Percentiles rank a stretch among this genome's conserved stretches.
Conservation (phyloP, 768 basidiomycete genomes). For the Clitopilus passeckerianus region DNA sequence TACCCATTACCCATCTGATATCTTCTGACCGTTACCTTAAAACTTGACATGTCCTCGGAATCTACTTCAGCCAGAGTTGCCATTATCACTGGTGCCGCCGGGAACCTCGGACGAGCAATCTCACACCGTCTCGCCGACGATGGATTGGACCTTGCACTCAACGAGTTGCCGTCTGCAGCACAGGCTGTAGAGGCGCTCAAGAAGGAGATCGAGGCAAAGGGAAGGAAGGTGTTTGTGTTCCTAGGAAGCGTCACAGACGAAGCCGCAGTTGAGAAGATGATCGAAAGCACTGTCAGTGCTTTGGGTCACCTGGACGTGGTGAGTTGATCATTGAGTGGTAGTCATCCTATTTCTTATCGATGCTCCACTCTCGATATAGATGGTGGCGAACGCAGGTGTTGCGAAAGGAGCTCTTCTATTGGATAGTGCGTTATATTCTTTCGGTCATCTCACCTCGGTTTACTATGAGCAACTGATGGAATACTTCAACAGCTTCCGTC, state of each 20-base stretch:
- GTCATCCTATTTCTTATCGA: neutral
- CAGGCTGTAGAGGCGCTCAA: neutral
- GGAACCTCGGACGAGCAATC: neutral
- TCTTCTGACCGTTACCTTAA: neutral
- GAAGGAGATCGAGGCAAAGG: neutral
- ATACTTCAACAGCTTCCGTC: constrained; percentile 12
- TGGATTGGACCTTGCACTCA: constrained; percentile 1
- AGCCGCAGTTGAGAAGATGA: constrained; percentile 1
- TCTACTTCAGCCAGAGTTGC: neutral
- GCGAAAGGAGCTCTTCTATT: constrained; percentile 12
- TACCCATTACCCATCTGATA: too few relatives aligned
- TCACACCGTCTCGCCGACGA: neutral
- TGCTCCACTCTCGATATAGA: neutral
- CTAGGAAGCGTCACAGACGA: neutral
- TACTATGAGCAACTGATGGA: neutral
- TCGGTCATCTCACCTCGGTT: neutral
- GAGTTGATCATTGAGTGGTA: neutral
- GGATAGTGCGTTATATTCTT: constrained; percentile 15
- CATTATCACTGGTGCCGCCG: constrained; percentile 2
- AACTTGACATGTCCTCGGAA: neutral
- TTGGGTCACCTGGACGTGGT: constrained; percentile 4
- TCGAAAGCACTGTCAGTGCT: neutral
- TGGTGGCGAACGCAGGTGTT: constrained; percentile 7
- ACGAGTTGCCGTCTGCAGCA: neutral
- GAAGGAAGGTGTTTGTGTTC: neutral